Evolutionary conservation across 441 rosid genomes (phyloP).

Genomic region (Pelargonium cotyledonis): DNA sequence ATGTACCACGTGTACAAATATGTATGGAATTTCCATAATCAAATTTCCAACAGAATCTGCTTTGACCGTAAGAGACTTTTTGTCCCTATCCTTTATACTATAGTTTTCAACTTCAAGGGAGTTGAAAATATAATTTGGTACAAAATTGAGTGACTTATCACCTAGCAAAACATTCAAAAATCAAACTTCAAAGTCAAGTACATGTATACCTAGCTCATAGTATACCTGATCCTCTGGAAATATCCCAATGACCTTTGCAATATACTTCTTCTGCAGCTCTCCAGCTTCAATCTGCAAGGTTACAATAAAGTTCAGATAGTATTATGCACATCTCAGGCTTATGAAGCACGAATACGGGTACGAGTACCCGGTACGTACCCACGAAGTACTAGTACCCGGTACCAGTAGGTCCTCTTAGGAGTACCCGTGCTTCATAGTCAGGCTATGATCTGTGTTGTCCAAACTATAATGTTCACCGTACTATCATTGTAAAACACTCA

Average conservation of each 20-base stretch:
- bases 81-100: neutral
- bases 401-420: too few relatives aligned
- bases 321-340: neutral
- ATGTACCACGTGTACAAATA: neutral
- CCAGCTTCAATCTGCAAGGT: conserved; percentile 77
- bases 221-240: conserved; percentile 82
- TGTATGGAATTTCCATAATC: neutral
- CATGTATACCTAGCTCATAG: conserved; percentile 9
- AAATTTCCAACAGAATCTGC: neutral
- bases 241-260: conserved; percentile 71
- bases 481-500: neutral
- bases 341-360: too few relatives aligned
- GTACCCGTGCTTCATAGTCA: neutral
- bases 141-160: neutral
- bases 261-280: conserved; percentile 61
- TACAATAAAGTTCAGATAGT: conserved; percentile 5
- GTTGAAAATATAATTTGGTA: neutral
- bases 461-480: neutral
- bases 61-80: neutral
- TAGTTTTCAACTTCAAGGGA: conserved; percentile 2
- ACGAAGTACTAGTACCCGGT: too few relatives aligned
- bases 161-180: neutral
- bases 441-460: neutral
- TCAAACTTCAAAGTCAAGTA: conserved; percentile 9
- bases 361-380: too few relatives aligned